Evolutionary conservation across 768 basidiomycete species (phyloP).

Genomic region (Pulveroboletus ravenelii): DNA sequence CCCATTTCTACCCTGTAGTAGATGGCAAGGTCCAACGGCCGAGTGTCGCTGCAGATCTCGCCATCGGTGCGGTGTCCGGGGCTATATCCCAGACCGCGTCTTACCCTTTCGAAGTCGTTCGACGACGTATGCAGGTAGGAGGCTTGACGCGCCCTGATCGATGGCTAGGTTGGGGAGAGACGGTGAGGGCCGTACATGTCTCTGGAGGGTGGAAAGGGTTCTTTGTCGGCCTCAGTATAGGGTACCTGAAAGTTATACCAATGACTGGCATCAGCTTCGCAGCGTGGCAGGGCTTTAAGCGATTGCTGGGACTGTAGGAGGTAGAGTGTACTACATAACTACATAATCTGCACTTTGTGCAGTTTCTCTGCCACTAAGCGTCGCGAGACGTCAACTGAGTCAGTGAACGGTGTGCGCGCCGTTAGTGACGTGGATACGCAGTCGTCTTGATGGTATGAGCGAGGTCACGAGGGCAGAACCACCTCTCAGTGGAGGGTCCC

Average conservation of each 20-base stretch:
- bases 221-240: constrained; percentile 86
- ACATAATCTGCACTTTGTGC: not conserved
- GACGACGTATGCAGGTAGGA: constrained; percentile 93
- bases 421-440: not conserved
- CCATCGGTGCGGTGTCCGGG: constrained; percentile 83
- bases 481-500: too few species aligned
- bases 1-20: constrained; percentile 48
- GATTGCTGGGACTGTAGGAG: constrained; percentile 26
- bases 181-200: constrained; percentile 59
- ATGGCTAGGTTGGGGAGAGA: constrained; percentile 78
- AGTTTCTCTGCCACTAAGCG: not conserved
- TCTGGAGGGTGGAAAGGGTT: constrained; percentile 81
- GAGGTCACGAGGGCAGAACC: too few species aligned
- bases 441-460: too few species aligned
- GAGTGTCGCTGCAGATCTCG: constrained; percentile 60
- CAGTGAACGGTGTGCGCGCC: not conserved
- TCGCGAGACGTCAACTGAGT: not conserved
- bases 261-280: constrained; percentile 93
- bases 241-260: constrained; percentile 90
- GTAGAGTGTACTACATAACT: constrained; percentile 2
- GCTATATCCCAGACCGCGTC: constrained; percentile 82
- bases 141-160: constrained; percentile 73
- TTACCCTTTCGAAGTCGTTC: constrained; percentile 92
- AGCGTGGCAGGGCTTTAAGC: constrained; percentile 66
- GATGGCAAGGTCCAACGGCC: constrained; percentile 37